A percentile compares a stretch with the other conserved stretches of the same genome.
Evolutionary conservation across 129 eudicot genomes (phyloP).

Genomic region (Artemisia annua): DNA sequence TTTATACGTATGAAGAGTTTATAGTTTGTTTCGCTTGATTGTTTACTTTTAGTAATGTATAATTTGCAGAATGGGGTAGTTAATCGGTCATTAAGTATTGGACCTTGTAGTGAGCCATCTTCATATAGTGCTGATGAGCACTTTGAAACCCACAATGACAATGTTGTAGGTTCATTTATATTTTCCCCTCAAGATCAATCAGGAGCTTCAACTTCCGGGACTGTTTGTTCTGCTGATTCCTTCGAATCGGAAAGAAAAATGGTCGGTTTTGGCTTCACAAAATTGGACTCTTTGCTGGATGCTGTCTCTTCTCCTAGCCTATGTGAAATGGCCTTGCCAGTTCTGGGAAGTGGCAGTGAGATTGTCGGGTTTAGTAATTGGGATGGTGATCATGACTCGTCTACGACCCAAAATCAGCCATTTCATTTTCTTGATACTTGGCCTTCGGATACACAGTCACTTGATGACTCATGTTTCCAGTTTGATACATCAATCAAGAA

Average conservation of each 20-base stretch:
- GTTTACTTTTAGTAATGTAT: constrained; percentile 16
- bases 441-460: constrained; percentile 24
- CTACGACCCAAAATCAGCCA: too few species aligned
- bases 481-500: constrained; percentile 29
- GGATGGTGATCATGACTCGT: too few species aligned
- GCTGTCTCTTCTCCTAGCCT: constrained; percentile 45
- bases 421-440: too few species aligned
- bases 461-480: constrained; percentile 27
- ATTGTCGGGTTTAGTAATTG: too few species aligned
- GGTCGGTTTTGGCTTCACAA: constrained; percentile 27
- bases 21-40: constrained; percentile 1
- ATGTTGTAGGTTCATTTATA: constrained; percentile 20
- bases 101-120: constrained; percentile 37
- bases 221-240: constrained; percentile 50
- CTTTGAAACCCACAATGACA: constrained; percentile 13
- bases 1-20: neutral
- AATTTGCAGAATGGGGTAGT: constrained; percentile 42
- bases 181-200: constrained; percentile 41
- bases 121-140: constrained; percentile 17
- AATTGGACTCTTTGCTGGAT: constrained; percentile 36
- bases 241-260: constrained; percentile 48
- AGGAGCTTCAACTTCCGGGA: constrained; percentile 46
- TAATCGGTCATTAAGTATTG: constrained; percentile 26
- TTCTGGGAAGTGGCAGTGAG: constrained; percentile 7
- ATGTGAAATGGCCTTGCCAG: too few species aligned